Percentiles rank a stretch among this genome's conserved stretches.
Evolutionary conservation across 2,329 filamentous ascomycete species (phyloP).

Genomic region (Chrysoporthe austroafricana): DNA sequence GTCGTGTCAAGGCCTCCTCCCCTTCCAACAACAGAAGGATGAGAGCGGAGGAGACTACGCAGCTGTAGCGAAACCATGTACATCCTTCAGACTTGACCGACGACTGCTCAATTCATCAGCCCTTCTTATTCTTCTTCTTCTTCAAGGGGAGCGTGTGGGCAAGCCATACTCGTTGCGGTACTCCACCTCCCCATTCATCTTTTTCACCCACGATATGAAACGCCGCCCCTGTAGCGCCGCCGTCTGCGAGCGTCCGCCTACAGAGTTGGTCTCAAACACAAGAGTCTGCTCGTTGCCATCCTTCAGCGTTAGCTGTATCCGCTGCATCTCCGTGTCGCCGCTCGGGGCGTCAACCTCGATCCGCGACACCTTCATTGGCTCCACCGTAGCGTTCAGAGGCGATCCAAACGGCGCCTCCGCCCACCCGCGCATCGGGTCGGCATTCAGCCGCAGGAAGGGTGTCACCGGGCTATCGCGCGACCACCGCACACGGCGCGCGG

Average conservation of each 20-base stretch:
- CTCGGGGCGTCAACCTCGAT: slow-evolving; percentile 14
- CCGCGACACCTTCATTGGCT: slow-evolving; percentile 21
- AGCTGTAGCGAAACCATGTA: slow-evolving; percentile 9
- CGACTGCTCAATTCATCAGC: neutral
- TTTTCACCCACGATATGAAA: slow-evolving; percentile 23
- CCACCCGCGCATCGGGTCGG: slow-evolving; percentile 18
- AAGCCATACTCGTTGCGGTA: slow-evolving; percentile 1
- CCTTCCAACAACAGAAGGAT: neutral
- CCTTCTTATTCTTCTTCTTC: neutral
- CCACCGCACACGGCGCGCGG: slow-evolving; percentile 16
- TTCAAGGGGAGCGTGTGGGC: neutral
- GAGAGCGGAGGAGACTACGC: neutral
- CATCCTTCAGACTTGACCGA: slow-evolving; percentile 2
- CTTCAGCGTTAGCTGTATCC: slow-evolving; percentile 20
- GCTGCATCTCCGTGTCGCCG: slow-evolving; percentile 10
- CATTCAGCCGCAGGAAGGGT: slow-evolving; percentile 20
- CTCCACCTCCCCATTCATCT: slow-evolving; percentile 20
- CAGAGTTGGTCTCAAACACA: slow-evolving; percentile 23
- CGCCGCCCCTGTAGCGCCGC: slow-evolving; percentile 24
- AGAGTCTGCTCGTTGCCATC: slow-evolving; percentile 22
- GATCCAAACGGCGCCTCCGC: slow-evolving; percentile 15
- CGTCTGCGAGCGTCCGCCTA: slow-evolving; percentile 9
- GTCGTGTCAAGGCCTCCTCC: too few relatives aligned
- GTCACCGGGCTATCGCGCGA: slow-evolving; percentile 12
- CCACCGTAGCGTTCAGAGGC: slow-evolving; percentile 14